These are phyloP conservation scores for Talaromyces verruculosus DNA, from an alignment of 2,329 filamentous ascomycete genomes.

Conservation along the genomic window DNA sequence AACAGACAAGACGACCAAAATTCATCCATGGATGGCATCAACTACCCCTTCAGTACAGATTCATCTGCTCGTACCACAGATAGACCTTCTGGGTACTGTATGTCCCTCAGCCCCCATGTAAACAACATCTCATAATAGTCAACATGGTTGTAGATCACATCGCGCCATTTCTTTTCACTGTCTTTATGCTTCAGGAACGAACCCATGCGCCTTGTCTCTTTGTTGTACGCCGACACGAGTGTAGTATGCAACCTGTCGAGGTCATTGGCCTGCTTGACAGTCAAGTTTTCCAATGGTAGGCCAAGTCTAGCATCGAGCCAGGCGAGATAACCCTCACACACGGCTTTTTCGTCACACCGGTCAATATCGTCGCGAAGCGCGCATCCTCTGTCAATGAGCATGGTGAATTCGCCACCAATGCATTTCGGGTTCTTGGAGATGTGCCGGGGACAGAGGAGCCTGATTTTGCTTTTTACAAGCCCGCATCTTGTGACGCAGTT, in stretches of 20 bases:
- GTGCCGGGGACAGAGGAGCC: slow-evolving; percentile 9
- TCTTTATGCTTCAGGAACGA: slow-evolving; percentile 7
- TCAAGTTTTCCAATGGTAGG: slow-evolving; percentile 4
- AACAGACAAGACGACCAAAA: not conserved
- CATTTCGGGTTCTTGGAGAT: slow-evolving; percentile 13
- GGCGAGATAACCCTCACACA: slow-evolving; percentile 12
- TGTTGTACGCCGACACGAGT: not conserved
- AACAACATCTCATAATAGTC: slow-evolving; percentile 15
- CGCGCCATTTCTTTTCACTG: slow-evolving; percentile 12
- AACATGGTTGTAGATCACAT: slow-evolving; percentile 15
- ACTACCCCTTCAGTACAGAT: not conserved
- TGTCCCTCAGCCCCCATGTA: slow-evolving; percentile 6
- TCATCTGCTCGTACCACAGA: slow-evolving; percentile 6
- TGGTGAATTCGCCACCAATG: slow-evolving; percentile 14
- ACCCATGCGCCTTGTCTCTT: slow-evolving; percentile 6
- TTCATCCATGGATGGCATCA: not conserved
- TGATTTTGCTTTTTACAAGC: slow-evolving; percentile 13
- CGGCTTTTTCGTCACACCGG: slow-evolving; percentile 10
- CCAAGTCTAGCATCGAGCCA: slow-evolving; percentile 7
- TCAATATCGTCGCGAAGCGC: slow-evolving; percentile 7
- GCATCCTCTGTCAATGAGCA: slow-evolving; percentile 15
- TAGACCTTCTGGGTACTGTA: not conserved
- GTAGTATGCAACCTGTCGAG: not conserved
- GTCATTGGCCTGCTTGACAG: not conserved
- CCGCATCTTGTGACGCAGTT: slow-evolving; percentile 19